phyloP scores from a whole-genome alignment of 345 rosid species.

The Rubroshorea leprosula region DNA sequence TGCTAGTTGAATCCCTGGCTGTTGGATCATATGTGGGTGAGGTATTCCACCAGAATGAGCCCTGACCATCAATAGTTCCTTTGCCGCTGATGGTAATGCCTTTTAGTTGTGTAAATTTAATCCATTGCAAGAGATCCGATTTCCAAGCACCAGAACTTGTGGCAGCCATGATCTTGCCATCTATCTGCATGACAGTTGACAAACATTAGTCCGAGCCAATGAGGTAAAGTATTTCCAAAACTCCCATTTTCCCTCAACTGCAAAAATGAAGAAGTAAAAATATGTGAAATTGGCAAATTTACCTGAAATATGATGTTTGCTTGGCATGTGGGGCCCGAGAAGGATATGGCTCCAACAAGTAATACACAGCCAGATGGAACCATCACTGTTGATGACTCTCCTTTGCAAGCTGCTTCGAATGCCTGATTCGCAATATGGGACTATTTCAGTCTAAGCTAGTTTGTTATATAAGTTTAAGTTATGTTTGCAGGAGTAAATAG shows the following conservation, averaged over 20 bases:
- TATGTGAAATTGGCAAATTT: constrained; percentile 2
- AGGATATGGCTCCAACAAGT: constrained; percentile 64
- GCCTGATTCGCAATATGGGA: constrained; percentile 44
- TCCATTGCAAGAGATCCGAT: constrained; percentile 66
- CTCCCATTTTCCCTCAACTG: background rate
- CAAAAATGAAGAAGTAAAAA: background rate
- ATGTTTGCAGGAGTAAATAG: background rate
- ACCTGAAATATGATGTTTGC: constrained; percentile 68
- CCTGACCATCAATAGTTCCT: constrained; percentile 80
- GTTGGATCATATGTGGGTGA: constrained; percentile 25
- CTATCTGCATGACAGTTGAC: constrained; percentile 44
- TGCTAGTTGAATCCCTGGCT: constrained; percentile 21
- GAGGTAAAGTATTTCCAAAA: background rate
- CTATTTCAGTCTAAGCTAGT: background rate
- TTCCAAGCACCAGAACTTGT: constrained; percentile 60
- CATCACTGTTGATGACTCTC: constrained; percentile 45
- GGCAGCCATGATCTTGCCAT: constrained; percentile 79
- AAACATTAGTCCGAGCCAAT: background rate
- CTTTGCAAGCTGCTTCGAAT: constrained; percentile 62
- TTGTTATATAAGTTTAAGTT: background rate
- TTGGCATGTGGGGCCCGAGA: constrained; percentile 61
- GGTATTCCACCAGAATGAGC: constrained; percentile 77
- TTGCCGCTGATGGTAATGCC: constrained; percentile 60
- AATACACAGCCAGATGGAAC: constrained; percentile 72
- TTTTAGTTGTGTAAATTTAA: constrained; percentile 55